Percentiles rank a stretch among this genome's conserved stretches.
These are phyloP conservation scores for Fusarium luffae DNA, from an alignment of 2,329 filamentous ascomycete genomes.

Conservation along the genomic window DNA sequence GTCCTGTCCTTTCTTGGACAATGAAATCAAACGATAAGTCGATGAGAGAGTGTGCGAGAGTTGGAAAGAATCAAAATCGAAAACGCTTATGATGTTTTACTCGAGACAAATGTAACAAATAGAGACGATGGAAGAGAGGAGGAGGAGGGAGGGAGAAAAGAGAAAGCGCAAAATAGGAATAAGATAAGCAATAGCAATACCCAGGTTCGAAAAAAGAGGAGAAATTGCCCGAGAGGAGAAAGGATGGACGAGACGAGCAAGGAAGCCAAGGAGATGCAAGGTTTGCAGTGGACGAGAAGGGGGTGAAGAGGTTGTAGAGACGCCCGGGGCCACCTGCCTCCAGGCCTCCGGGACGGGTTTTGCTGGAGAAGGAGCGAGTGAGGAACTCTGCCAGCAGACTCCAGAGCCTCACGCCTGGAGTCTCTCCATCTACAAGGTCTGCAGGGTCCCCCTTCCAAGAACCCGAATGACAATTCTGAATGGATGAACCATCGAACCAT, in stretches of 20 bases:
- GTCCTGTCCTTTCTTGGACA: slow-evolving; percentile 39
- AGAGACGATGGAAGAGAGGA: slow-evolving; percentile 31
- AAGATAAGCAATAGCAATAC: slow-evolving; percentile 31
- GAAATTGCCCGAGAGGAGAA: slow-evolving; percentile 34
- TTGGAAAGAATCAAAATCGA: slow-evolving; percentile 22
- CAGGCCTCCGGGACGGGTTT: background rate
- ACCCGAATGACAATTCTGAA: slow-evolving; percentile 6
- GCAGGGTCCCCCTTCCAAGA: slow-evolving; percentile 6
- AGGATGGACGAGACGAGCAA: slow-evolving; percentile 32
- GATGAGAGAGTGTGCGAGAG: slow-evolving; percentile 22
- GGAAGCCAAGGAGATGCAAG: slow-evolving; percentile 33
- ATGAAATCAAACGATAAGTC: slow-evolving; percentile 28
- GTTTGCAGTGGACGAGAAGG: slow-evolving; percentile 26
- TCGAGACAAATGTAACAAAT: slow-evolving; percentile 28
- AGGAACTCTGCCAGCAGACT: background rate
- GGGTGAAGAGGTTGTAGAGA: slow-evolving; percentile 27
- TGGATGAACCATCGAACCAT: slow-evolving; percentile 34
- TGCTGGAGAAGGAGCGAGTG: background rate
- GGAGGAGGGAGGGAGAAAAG: slow-evolving; percentile 16
- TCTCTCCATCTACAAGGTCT: slow-evolving; percentile 9
- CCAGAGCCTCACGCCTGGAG: slow-evolving; percentile 31
- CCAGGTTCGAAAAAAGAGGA: slow-evolving; percentile 30
- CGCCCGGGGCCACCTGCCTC: slow-evolving; percentile 12
- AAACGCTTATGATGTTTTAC: slow-evolving; percentile 34
- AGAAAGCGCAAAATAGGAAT: slow-evolving; percentile 20